A percentile compares a stretch with the other conserved stretches of the same genome.
These are phyloP conservation scores for Golubevia pallescens DNA, from an alignment of 1,284 basidiomycete species.

Conservation along the genomic window DNA sequence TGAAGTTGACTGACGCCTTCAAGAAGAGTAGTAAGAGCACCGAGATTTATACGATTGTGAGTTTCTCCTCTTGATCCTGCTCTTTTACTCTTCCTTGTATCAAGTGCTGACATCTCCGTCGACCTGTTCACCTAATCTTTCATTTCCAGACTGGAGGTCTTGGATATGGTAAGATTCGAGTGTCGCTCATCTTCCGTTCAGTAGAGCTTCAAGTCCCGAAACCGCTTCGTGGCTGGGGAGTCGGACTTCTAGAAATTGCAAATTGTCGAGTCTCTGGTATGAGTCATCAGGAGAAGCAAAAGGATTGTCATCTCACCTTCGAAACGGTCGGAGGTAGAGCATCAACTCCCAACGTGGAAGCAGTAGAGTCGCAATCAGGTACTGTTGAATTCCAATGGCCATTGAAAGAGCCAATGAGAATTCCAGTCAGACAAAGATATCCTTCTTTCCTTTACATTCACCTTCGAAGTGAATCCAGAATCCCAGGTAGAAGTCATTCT, in stretches of 20 bases:
- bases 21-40: slow-evolving; percentile 24
- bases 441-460: slow-evolving; percentile 25
- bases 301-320: slow-evolving; percentile 27
- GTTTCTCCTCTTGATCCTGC: no score
- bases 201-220: slow-evolving; percentile 39
- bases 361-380: slow-evolving; percentile 18
- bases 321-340: slow-evolving; percentile 40
- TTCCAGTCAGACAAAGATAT: slow-evolving; percentile 33
- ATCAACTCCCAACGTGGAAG: slow-evolving; percentile 23
- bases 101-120: neutral
- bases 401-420: slow-evolving; percentile 24
- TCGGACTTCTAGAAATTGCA: slow-evolving; percentile 41
- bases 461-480: slow-evolving; percentile 36
- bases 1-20: slow-evolving; percentile 38
- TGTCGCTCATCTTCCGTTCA: slow-evolving; percentile 45
- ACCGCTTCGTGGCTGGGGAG: slow-evolving; percentile 49
- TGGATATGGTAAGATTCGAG: slow-evolving; percentile 44
- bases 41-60: slow-evolving; percentile 35
- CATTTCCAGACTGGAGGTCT: slow-evolving; percentile 23
- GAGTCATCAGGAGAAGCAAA: slow-evolving; percentile 28
- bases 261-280: slow-evolving; percentile 26
- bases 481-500: slow-evolving; percentile 34
- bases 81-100: no score
- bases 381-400: slow-evolving; percentile 29
- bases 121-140: neutral